Percentiles rank a stretch among this genome's conserved stretches.
These are phyloP conservation scores for Corylus avellana DNA, from an alignment of 306 rosid species.

Conservation along the genomic window DNA sequence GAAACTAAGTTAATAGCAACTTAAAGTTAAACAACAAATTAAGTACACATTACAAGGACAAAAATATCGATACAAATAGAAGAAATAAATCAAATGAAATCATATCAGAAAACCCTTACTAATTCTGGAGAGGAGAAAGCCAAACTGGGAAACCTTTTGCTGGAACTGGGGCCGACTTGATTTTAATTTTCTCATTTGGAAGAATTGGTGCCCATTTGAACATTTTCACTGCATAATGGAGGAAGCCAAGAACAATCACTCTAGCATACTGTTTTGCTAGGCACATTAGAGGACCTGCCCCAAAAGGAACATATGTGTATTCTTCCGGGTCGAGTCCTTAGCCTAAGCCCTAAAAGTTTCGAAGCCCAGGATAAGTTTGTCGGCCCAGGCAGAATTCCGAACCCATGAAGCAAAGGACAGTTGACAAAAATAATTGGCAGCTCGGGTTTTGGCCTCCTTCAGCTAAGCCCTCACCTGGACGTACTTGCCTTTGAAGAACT, in stretches of 20 bases:
- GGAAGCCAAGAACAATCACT: background rate
- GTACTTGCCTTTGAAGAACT: too few relatives aligned
- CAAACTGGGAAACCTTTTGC: background rate
- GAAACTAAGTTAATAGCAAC: too few relatives aligned
- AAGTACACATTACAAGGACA: too few relatives aligned
- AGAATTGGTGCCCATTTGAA: background rate
- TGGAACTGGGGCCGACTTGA: background rate
- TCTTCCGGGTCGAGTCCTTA: too few relatives aligned
- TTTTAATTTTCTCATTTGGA: background rate
- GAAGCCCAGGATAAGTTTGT: too few relatives aligned
- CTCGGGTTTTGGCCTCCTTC: too few relatives aligned
- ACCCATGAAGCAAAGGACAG: too few relatives aligned
- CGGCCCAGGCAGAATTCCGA: too few relatives aligned
- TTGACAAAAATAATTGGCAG: too few relatives aligned
- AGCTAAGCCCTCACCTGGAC: too few relatives aligned
- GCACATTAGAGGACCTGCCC: slow-evolving; percentile 8
- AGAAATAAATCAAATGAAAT: background rate
- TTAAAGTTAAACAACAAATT: too few relatives aligned
- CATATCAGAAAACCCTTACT: background rate
- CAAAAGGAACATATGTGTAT: background rate
- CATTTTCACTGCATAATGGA: background rate
- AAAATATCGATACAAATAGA: background rate
- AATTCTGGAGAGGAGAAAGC: background rate
- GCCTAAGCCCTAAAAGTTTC: too few relatives aligned
- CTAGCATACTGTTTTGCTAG: background rate